Evolutionary conservation across 768 basidiomycete species (phyloP), one percentile per base, ranked within the genome.

Genomic region (Termitomyces sp.): DNA sequence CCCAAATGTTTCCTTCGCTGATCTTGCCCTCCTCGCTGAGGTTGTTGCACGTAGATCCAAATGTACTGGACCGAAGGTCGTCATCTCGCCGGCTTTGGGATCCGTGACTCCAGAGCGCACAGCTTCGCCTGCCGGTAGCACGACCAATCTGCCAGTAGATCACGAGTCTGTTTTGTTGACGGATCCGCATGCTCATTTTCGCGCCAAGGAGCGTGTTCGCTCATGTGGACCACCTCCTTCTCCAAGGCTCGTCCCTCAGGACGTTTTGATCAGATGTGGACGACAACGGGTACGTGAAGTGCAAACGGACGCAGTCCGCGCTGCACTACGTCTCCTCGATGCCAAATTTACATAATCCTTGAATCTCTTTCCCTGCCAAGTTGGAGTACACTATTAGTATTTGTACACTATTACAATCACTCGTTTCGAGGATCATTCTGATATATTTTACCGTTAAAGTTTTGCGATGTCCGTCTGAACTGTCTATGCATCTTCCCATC

Each of bases 1-100:
- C 73, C 94, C 94, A 2, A 95, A 94, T 66, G 88, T 91, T 57
- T 84, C 87, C 35, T 94, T 94, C 70, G 85, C 91, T 15, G 92
- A 96, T 74, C 78, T 96, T 56, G 76, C 85, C 2, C 79, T 96
- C 57, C 83, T 96, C 48, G 94, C 94, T 3, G 92, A 93, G 55
- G 94, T 96, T 45, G 93, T 96, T 45, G 88, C 91, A 8, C 90
- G 92, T 58, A 81, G 89, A 55, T 88, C 92, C 46, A 87, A 84
- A 70, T 94, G 92, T 69, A 83, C 80, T 1, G 91, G 91, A 18
- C 88, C 92, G 16, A 80, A 80, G 42, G 79, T 91, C 42, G 78
- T 84, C 48, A 77, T 89, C 57, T 84, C 84, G 11, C 77, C 80
- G 13, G 80, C 81, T 16, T 79, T 76, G 3, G 83, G 79, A 8